These are phyloP conservation scores for Trichosanthes cucumerina DNA, from an alignment of 306 rosid genomes.

Conservation along the genomic window DNA sequence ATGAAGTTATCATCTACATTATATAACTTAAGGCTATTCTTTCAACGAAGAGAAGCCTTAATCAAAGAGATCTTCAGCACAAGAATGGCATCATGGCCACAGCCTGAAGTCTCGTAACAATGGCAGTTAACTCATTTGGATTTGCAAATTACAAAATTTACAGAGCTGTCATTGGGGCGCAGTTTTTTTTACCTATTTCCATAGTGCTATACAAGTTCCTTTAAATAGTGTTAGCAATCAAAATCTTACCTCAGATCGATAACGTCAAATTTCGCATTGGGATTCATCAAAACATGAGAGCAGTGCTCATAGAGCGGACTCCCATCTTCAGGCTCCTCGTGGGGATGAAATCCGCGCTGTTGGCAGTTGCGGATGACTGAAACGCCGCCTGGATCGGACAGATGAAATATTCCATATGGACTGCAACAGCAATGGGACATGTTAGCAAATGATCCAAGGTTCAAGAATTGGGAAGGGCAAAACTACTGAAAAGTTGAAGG, in stretches of 20 bases:
- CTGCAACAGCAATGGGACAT: conserved; percentile 42
- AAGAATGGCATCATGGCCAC: background rate
- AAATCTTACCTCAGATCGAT: conserved; percentile 59
- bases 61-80: background rate
- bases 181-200: background rate
- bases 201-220: conserved; percentile 4
- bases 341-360: conserved; percentile 98
- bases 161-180: background rate
- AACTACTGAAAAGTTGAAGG: background rate
- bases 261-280: conserved; percentile 55
- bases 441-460: conserved; percentile 4
- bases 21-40: background rate
- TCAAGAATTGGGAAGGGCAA: background rate
- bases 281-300: conserved; percentile 86
- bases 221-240: background rate
- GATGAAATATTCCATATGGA: conserved; percentile 93
- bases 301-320: conserved; percentile 86
- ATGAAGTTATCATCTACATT: conserved; percentile 2
- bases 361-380: conserved; percentile 78
- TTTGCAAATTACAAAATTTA: conserved; percentile 1
- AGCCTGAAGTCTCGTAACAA: conserved; percentile 3
- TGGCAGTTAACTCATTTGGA: background rate
- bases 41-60: background rate
- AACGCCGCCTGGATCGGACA: conserved; percentile 89
- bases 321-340: conserved; percentile 88